Evolutionary conservation across 2,329 filamentous ascomycete species (phyloP).

Genomic region (Trichocomaceae sp.): DNA sequence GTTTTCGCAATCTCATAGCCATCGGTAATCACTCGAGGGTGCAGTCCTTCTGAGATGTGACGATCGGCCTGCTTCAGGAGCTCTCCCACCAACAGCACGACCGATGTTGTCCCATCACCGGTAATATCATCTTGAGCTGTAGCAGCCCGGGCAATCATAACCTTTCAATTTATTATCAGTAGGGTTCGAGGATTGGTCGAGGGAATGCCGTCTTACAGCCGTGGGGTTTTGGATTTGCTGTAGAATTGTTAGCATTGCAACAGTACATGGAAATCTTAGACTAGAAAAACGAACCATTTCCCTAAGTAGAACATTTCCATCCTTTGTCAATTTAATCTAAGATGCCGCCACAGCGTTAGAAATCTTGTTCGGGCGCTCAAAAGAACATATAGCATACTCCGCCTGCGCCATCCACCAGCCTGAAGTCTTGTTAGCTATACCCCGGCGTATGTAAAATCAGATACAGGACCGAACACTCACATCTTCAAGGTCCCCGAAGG

Average conservation of each 20-base stretch:
- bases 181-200: not conserved
- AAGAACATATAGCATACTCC: slow-evolving; percentile 37
- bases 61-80: slow-evolving; percentile 95
- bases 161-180: slow-evolving; percentile 27
- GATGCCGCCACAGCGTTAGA: slow-evolving; percentile 14
- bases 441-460: slow-evolving; percentile 11
- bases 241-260: not conserved
- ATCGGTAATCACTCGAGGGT: slow-evolving; percentile 93
- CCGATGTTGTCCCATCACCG: slow-evolving; percentile 94
- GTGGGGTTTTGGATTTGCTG: slow-evolving; percentile 97
- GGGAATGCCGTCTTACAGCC: slow-evolving; percentile 53
- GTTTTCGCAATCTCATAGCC: slow-evolving; percentile 95
- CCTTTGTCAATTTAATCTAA: slow-evolving; percentile 97
- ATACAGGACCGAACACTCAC: slow-evolving; percentile 45
- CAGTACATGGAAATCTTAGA: not conserved
- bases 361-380: slow-evolving; percentile 14
- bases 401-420: slow-evolving; percentile 58
- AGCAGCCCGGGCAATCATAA: slow-evolving; percentile 71
- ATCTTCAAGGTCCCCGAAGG: slow-evolving; percentile 95
- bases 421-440: slow-evolving; percentile 29
- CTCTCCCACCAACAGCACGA: slow-evolving; percentile 91
- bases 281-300: slow-evolving; percentile 48
- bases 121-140: slow-evolving; percentile 98
- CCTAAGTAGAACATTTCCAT: slow-evolving; percentile 77
- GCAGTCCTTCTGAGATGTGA: slow-evolving; percentile 93